These are phyloP conservation scores for Lentinula sp. DNA, from an alignment of 768 basidiomycete species.

Conservation along the genomic window DNA sequence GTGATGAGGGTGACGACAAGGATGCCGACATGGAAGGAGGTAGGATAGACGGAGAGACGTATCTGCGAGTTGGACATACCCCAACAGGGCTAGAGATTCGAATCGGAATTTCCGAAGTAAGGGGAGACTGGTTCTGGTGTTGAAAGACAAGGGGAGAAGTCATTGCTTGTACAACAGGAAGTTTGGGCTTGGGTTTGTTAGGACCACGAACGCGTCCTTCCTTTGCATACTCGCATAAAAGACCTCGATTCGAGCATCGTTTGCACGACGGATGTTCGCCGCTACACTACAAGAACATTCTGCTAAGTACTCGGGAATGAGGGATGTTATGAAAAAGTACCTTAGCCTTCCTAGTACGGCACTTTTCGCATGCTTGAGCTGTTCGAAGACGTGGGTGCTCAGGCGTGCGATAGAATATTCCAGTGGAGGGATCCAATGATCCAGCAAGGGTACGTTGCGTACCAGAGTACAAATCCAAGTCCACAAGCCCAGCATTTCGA, in stretches of 20 bases:
- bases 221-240: slow-evolving; percentile 61
- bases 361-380: slow-evolving; percentile 72
- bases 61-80: background rate
- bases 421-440: slow-evolving; percentile 56
- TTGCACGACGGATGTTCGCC: slow-evolving; percentile 67
- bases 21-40: slow-evolving; percentile 1
- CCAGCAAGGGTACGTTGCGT: slow-evolving; percentile 37
- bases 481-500: background rate
- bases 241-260: slow-evolving; percentile 52
- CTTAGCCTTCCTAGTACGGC: slow-evolving; percentile 69
- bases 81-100: background rate
- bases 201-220: slow-evolving; percentile 56
- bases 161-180: background rate
- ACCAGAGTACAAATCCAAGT: background rate
- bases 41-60: background rate
- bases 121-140: background rate
- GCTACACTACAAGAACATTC: slow-evolving; percentile 42
- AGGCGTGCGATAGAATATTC: slow-evolving; percentile 59
- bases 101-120: background rate
- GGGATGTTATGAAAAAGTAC: slow-evolving; percentile 26
- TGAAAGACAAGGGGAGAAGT: background rate
- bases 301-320: background rate
- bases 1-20: background rate
- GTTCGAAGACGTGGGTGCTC: slow-evolving; percentile 65
- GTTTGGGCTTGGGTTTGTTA: slow-evolving; percentile 3